A percentile compares a stretch with the other conserved stretches of the same genome.
Evolutionary conservation across 805 yeast genomes (phyloP).

Genomic region (Kurtzmaniella cleridarum): DNA sequence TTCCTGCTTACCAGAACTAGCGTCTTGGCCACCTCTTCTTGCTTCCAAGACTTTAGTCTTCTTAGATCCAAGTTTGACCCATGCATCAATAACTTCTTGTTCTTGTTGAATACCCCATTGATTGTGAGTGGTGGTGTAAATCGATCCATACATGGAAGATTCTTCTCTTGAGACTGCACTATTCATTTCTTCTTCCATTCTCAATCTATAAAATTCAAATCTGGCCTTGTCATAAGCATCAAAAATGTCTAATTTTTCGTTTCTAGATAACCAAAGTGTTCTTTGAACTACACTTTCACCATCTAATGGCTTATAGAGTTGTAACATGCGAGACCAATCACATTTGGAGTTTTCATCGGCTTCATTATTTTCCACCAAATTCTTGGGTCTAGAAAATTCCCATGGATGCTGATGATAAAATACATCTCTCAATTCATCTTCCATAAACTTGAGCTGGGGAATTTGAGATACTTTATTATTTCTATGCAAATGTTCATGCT

Average conservation of each 20-base stretch:
- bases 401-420: constrained; percentile 96
- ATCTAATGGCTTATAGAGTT: constrained; percentile 67
- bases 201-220: constrained; percentile 78
- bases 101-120: constrained; percentile 70
- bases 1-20: constrained; percentile 17
- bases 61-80: constrained; percentile 68
- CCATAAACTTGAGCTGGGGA: constrained; percentile 52
- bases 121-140: constrained; percentile 55
- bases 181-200: constrained; percentile 81
- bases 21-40: constrained; percentile 21
- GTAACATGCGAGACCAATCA: constrained; percentile 80
- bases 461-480: constrained; percentile 41
- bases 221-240: constrained; percentile 84
- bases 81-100: constrained; percentile 61
- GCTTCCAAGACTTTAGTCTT: constrained; percentile 55
- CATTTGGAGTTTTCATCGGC: constrained; percentile 49
- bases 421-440: constrained; percentile 76
- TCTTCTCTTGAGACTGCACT: constrained; percentile 74
- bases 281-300: constrained; percentile 65
- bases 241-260: constrained; percentile 28
- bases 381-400: constrained; percentile 91
- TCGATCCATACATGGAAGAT: constrained; percentile 78
- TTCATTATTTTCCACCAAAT: constrained; percentile 62
- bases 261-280: constrained; percentile 32
- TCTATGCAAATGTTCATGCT: constrained; percentile 30